Conservation (phyloP, 345 rosid genomes). For the Acer campestre region DNA sequence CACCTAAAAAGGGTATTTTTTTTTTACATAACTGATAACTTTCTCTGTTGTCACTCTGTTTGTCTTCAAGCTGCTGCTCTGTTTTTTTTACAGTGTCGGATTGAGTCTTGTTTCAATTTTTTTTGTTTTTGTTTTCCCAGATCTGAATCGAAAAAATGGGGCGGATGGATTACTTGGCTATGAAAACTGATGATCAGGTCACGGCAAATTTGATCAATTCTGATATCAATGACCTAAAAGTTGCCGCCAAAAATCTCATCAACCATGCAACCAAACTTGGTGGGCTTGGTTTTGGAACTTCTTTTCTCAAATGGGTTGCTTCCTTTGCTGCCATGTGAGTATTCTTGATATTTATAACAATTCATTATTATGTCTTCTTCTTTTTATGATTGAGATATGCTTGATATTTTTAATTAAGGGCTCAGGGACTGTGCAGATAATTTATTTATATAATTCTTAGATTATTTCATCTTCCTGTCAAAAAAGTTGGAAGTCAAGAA, state of each 20-base stretch:
- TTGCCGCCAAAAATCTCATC: constrained; percentile 59
- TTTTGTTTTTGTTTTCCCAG: background rate
- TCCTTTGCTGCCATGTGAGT: constrained; percentile 82
- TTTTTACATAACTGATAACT: background rate
- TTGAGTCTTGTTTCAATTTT: background rate
- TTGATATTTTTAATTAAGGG: background rate
- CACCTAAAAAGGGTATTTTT: background rate
- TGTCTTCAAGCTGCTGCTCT: background rate
- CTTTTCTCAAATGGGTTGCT: constrained; percentile 87
- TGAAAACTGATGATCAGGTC: constrained; percentile 55
- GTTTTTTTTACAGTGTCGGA: background rate
- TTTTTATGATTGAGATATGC: background rate
- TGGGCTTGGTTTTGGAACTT: constrained; percentile 74
- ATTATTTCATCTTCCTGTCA: background rate
- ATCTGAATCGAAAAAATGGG: constrained; percentile 47
- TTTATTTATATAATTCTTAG: no score
- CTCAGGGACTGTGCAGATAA: background rate
- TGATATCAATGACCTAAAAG: constrained; percentile 61
- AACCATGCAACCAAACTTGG: constrained; percentile 58
- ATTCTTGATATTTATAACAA: background rate
- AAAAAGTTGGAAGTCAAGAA: background rate
- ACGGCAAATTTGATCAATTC: constrained; percentile 47
- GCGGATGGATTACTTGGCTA: constrained; percentile 61
- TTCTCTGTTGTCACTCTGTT: no score
- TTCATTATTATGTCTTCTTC: background rate